These are phyloP conservation scores for Henckelia pumila DNA, from an alignment of 257 asterid species.

Conservation along the genomic window DNA sequence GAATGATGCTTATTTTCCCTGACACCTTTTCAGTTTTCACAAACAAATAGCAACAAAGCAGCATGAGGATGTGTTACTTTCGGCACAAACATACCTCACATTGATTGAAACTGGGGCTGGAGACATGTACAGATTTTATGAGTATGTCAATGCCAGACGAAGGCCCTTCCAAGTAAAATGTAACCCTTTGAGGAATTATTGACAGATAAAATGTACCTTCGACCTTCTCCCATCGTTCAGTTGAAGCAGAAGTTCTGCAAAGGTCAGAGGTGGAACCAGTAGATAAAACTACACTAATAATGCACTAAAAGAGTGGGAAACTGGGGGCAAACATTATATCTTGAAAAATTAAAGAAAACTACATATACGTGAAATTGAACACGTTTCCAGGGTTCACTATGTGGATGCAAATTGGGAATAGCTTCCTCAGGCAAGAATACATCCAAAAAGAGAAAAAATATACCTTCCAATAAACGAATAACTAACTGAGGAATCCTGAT, in stretches of 20 bases:
- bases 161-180: conserved; percentile 98
- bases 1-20: background rate
- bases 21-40: too few species aligned
- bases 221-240: conserved; percentile 58
- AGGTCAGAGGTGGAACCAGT: background rate
- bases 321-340: background rate
- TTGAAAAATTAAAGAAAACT: too few species aligned
- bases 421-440: conserved; percentile 15
- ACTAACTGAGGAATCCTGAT: conserved; percentile 41
- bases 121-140: conserved; percentile 55
- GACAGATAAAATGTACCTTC: conserved; percentile 68
- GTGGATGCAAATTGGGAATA: conserved; percentile 24
- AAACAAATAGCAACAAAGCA: background rate
- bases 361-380: background rate
- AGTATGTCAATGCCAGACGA: conserved; percentile 70
- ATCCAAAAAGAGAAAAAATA: conserved; percentile 1
- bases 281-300: background rate
- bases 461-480: conserved; percentile 74
- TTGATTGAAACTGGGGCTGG: conserved; percentile 30
- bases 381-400: background rate
- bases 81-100: conserved; percentile 47
- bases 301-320: background rate
- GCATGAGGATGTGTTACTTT: conserved; percentile 11
- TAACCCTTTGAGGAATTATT: conserved; percentile 47
- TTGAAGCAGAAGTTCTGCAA: conserved; percentile 55